Conservation (phyloP, 352 stramenopile species). For the Phytophthora pini region DNA sequence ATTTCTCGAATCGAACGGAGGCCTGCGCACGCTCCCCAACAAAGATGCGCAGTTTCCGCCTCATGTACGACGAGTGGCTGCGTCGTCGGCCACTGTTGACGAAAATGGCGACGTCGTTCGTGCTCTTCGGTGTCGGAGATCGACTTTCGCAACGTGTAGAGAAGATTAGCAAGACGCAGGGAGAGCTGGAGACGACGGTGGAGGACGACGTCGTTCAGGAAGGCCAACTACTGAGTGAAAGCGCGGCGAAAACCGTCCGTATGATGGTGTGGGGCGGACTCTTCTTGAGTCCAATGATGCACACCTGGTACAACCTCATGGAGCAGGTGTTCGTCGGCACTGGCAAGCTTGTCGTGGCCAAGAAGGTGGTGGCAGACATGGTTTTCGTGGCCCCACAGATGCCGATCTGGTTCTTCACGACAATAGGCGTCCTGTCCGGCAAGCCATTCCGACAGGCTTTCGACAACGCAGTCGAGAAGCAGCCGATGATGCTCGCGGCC, state of each 20-base stretch:
- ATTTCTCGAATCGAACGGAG: neutral
- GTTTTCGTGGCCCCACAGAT: conserved; percentile 28
- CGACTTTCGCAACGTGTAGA: conserved; percentile 58
- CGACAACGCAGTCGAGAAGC: conserved; percentile 29
- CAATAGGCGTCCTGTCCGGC: conserved; percentile 13
- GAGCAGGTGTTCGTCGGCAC: conserved; percentile 46
- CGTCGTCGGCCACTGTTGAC: conserved; percentile 56
- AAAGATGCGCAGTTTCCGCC: conserved; percentile 37
- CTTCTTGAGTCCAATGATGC: conserved; percentile 85
- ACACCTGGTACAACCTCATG: conserved; percentile 91
- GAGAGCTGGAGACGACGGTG: conserved; percentile 2
- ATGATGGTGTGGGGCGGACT: conserved; percentile 89
- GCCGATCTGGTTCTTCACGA: conserved; percentile 16
- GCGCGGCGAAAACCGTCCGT: conserved; percentile 37
- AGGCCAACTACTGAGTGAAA: neutral
- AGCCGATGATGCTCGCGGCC: conserved; percentile 30
- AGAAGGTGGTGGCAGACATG: conserved; percentile 24
- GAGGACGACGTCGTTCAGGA: conserved; percentile 5
- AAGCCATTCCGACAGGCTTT: conserved; percentile 23
- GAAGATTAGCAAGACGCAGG: conserved; percentile 11
- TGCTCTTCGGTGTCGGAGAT: conserved; percentile 65
- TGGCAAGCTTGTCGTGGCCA: neutral
- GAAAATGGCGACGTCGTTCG: conserved; percentile 62
- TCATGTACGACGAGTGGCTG: conserved; percentile 59
- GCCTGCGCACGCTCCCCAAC: neutral